Base-by-base conservation (phyloP, 2,329 filamentous ascomycete genomes). In the Colletotrichum tropicicola region DNA sequence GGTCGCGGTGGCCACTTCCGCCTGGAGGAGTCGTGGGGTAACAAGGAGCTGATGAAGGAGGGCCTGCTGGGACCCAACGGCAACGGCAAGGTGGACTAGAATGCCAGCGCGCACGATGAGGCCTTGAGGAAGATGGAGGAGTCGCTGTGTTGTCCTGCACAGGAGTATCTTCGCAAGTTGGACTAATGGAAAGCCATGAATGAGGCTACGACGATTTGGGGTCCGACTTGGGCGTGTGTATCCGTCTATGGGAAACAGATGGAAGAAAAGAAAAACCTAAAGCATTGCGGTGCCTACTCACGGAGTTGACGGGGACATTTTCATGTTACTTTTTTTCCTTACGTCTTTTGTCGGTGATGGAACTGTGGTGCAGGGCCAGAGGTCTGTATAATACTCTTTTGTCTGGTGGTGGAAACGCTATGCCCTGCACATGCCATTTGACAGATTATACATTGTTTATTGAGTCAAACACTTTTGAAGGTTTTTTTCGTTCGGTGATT, bases 31-130 rank as follows among this genome's bases (percentile, higher is more conserved):
- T 82, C 81, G 25, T 74, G 83, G 68, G 78, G 79, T 48, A 79
- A 80, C 64, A 81, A 79, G 65, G 83, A 86, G 49, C 76, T 84
- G 66, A 92, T 83, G 68, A 92, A 92, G 80, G 89, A 92, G 68
- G 89, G 90, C 1, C 74, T 92, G 19, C 75, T 93, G 51, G 78
- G 77, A 15, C 73, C 75, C 44, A 83, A 79, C 69, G 69, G 70
- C 43, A 80, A 78, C 68, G 83, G 83, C 74, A 87, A 84, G 80
- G 84, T 80, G 70, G 85, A 86, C 70, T 87, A 63, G 70, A 43
- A 44, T 13, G 32, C 60, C 21, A 21, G 13, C 28, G 19, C 23
- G 17, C 45, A 45, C n/a, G 57, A 52, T 19, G 48, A 65, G 13
- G 49, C 21, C 13, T 23, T 45, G 44, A 62, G 30, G 23, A 65